Base-by-base conservation (phyloP, 2,329 filamentous ascomycete genomes). In the Ramularia collo-cygni region DNA sequence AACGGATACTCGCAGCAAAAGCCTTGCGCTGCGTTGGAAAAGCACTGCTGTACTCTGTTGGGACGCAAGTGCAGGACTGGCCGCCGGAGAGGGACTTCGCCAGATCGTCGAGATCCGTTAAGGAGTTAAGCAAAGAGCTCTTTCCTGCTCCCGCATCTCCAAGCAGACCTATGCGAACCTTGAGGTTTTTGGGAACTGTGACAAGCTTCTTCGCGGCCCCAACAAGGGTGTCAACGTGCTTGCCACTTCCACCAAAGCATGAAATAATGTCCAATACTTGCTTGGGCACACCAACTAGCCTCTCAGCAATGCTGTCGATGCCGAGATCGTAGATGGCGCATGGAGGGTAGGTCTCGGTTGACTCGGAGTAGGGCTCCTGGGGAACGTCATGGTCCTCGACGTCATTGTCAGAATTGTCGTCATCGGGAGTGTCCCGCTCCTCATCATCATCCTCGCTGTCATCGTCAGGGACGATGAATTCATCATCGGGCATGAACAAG, bases 81-180 rank as follows among this genome's bases (percentile, higher is more conserved):
- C 51, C 51, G 8, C 26, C 43, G 12, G 19, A 24, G 8, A 46
- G 40, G 16, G 48, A 41, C 35, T 45, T 51, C 12, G 56, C 47
- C 1, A 58, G 28, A 15, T 44, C 28, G 0, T 40, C 40, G 2
- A 42, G 38, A 14, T 50, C 51, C 4, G 46, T 37, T 6, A 59
- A 3, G 0, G 50, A 42, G 27, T 56, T 57, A 6, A 58, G 30
- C 1, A 55, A 33, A 1, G 50, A 55, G 41, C 50, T 54, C 35
- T 58, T 55, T 0, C 55, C 55, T 19, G 37, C 16, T 2, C 41
- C 41, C 6, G 41, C 37, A 14, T 50, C 31, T 0, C 47, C 52
- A n/a, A 52, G 28, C 8, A 53, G 33, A 3, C 43, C 47, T n/a
- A 52, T 50, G 9, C 17, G 26, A 12, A 26, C 28, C n/a, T 37